These are phyloP conservation scores for Corchorus olitorius DNA, from an alignment of 345 rosid genomes.

Conservation along the genomic window DNA sequence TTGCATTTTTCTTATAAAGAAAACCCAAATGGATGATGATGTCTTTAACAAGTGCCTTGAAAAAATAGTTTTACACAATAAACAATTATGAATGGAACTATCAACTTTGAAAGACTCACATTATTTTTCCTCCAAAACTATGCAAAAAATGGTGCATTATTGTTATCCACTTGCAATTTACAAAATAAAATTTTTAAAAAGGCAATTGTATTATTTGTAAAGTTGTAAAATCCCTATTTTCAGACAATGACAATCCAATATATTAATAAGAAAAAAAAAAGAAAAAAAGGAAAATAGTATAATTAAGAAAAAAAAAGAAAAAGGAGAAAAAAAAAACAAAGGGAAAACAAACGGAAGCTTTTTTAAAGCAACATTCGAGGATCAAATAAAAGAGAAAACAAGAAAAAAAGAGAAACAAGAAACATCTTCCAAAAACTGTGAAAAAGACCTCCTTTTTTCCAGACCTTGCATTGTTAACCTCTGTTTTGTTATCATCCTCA, in stretches of 20 bases:
- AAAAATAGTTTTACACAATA: not conserved
- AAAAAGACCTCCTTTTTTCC: slow-evolving; percentile 2
- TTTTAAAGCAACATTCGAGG: slow-evolving; percentile 7
- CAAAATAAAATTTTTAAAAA: not conserved
- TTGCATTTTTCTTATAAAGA: too few species aligned
- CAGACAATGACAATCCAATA: not conserved
- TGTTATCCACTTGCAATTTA: not conserved
- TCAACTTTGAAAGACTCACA: not conserved
- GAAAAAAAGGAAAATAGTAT: too few species aligned
- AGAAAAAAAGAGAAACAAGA: not conserved
- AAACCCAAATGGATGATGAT: too few species aligned
- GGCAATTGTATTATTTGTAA: not conserved
- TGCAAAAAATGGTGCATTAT: not conserved
- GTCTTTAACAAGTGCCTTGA: too few species aligned
- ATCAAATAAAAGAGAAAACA: not conserved
- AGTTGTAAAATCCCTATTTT: not conserved
- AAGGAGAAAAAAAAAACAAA: not conserved
- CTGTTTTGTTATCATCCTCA: not conserved
- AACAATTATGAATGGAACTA: not conserved
- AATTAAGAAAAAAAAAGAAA: too few species aligned
- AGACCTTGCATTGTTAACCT: not conserved
- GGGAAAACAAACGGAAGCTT: slow-evolving; percentile 4
- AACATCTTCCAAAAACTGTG: slow-evolving; percentile 13
- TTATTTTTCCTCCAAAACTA: not conserved
- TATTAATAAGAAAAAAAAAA: not conserved